Percentiles rank a stretch among this genome's conserved stretches.
Evolutionary conservation across 148 eudicot genomes (phyloP).

Genomic region (Persicaria tinctoria): DNA sequence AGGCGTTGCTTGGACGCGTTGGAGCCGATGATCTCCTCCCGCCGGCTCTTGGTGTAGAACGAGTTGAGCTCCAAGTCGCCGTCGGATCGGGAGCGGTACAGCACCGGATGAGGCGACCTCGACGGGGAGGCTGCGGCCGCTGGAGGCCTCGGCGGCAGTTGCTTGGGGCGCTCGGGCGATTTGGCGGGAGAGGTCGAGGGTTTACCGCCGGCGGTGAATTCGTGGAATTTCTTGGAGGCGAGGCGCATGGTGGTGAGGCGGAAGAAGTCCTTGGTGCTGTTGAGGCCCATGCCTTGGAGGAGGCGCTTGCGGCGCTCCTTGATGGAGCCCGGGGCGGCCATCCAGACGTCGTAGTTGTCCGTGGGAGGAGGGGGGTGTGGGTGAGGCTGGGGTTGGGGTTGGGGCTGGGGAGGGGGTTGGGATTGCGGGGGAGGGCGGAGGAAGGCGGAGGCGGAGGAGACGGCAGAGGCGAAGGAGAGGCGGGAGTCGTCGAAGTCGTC

Average conservation of each 20-base stretch:
- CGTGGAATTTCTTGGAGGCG: constrained; percentile 27
- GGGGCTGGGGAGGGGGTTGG: neutral
- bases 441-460: constrained; percentile 8
- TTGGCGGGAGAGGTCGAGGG: neutral
- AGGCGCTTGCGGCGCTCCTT: constrained; percentile 60
- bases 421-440: neutral
- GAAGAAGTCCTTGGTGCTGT: constrained; percentile 52
- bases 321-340: constrained; percentile 66
- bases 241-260: constrained; percentile 29
- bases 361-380: constrained; percentile 9
- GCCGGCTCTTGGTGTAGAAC: constrained; percentile 41
- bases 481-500: constrained; percentile 58
- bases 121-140: neutral
- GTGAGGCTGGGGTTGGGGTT: neutral
- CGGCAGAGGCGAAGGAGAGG: constrained; percentile 40
- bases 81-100: constrained; percentile 76
- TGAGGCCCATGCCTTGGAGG: constrained; percentile 82
- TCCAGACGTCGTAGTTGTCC: constrained; percentile 64
- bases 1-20: constrained; percentile 62
- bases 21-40: constrained; percentile 59
- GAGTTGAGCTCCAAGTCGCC: constrained; percentile 58
- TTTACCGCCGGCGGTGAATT: neutral
- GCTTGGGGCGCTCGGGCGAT: neutral
- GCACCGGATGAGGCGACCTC: constrained; percentile 14
- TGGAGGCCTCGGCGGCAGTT: constrained; percentile 5